Conservation (phyloP, 2,329 filamentous ascomycete genomes). For the Sordariomycetes sp. region DNA sequence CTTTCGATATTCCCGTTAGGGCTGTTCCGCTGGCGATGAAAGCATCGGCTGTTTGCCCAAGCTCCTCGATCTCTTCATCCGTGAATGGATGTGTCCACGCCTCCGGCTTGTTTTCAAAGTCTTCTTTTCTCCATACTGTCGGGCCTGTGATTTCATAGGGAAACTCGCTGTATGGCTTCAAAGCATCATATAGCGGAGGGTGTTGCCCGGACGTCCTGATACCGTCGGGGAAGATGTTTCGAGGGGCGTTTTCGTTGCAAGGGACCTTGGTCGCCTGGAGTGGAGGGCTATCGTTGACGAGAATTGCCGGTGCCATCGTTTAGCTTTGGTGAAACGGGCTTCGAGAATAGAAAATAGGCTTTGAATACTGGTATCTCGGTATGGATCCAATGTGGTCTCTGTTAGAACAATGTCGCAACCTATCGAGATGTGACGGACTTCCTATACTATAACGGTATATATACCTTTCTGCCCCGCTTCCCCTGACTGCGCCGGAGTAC, state of each 20-base stretch:
- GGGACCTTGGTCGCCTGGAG: not conserved
- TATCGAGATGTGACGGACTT: not conserved
- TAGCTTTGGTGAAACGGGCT: not conserved
- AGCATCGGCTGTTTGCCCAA: conserved; percentile 51
- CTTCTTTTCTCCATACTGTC: conserved; percentile 58
- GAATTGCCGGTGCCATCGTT: conserved; percentile 10
- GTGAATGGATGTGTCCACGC: conserved; percentile 63
- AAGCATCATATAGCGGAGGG: conserved; percentile 47
- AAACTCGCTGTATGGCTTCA: conserved; percentile 58
- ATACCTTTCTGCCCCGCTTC: not conserved
- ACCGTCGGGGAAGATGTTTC: conserved; percentile 29
- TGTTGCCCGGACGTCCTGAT: conserved; percentile 55
- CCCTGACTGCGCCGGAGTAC: not conserved
- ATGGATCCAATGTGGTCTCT: not conserved
- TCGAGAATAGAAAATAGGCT: not conserved
- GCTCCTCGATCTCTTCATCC: conserved; percentile 50
- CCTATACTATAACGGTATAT: not conserved
- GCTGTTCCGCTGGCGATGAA: conserved; percentile 54
- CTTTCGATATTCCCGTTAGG: conserved; percentile 50
- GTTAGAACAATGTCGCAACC: not conserved
- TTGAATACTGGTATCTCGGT: not conserved
- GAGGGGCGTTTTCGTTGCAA: conserved; percentile 17
- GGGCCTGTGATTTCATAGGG: conserved; percentile 57
- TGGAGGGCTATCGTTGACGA: conserved; percentile 8
- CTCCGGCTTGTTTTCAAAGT: conserved; percentile 49